Percentiles rank a stretch among this genome's conserved stretches.
Conservation (phyloP, 2,329 filamentous ascomycete genomes). For the Colletotrichum gigasporum region DNA sequence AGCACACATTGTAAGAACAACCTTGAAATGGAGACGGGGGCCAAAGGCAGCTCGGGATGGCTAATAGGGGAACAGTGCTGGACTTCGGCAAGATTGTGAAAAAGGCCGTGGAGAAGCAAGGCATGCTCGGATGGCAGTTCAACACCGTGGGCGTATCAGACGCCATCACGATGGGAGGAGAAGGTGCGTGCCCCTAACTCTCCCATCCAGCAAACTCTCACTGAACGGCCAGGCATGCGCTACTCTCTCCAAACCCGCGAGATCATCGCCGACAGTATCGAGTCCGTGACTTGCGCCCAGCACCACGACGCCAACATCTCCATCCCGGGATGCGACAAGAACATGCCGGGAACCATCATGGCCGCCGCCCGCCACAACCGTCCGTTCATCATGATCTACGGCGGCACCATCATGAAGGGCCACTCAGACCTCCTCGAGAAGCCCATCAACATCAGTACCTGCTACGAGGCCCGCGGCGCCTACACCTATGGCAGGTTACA, state of each 20-base stretch:
- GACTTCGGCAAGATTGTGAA: slow-evolving; percentile 91
- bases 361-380: slow-evolving; percentile 91
- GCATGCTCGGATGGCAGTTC: slow-evolving; percentile 95
- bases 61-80: slow-evolving; percentile 64
- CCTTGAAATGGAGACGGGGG: not conserved
- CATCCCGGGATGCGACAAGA: slow-evolving; percentile 96
- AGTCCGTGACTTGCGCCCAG: slow-evolving; percentile 91
- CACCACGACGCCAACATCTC: slow-evolving; percentile 93
- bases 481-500: slow-evolving; percentile 82
- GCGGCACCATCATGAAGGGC: slow-evolving; percentile 90
- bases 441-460: slow-evolving; percentile 87
- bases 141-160: slow-evolving; percentile 91
- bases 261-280: slow-evolving; percentile 93
- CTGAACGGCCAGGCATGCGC: slow-evolving; percentile 75
- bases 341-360: slow-evolving; percentile 95
- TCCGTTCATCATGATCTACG: slow-evolving; percentile 95
- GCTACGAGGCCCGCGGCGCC: slow-evolving; percentile 88
- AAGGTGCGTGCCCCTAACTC: slow-evolving; percentile 63
- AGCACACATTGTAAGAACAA: slow-evolving; percentile 53
- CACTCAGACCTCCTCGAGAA: slow-evolving; percentile 80
- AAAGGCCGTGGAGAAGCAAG: slow-evolving; percentile 78
- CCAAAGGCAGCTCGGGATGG: not conserved
- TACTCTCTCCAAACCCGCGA: slow-evolving; percentile 92
- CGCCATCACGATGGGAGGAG: slow-evolving; percentile 94
- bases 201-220: not conserved